Evolutionary conservation across 495 filamentous ascomycete genomes (phyloP).

Genomic region (Aspergillus ostianus): DNA sequence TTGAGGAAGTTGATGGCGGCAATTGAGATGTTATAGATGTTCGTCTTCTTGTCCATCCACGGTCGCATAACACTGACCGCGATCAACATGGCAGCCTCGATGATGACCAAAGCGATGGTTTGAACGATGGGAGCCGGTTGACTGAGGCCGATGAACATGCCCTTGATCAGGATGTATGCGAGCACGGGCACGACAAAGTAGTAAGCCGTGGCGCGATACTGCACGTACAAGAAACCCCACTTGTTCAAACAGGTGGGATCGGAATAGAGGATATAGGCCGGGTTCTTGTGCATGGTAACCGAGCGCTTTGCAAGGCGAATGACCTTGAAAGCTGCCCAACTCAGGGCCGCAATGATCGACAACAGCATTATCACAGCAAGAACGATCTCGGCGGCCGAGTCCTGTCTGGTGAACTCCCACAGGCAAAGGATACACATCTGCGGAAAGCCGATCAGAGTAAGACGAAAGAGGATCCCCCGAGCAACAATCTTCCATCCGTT

Average conservation of each 20-base stretch:
- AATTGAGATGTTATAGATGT: slow-evolving; percentile 94
- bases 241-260: slow-evolving; percentile 92
- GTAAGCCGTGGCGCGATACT: slow-evolving; percentile 94
- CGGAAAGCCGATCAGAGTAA: slow-evolving; percentile 88
- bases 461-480: slow-evolving; percentile 88
- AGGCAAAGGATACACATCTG: slow-evolving; percentile 89
- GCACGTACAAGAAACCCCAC: slow-evolving; percentile 98
- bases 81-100: slow-evolving; percentile 82
- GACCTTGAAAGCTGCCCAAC: slow-evolving; percentile 87
- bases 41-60: slow-evolving; percentile 99
- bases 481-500: slow-evolving; percentile 84
- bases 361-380: slow-evolving; percentile 88
- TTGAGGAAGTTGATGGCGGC: slow-evolving; percentile 88
- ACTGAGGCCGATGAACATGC: slow-evolving; percentile 84
- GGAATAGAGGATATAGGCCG: slow-evolving; percentile 95
- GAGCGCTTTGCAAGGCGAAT: slow-evolving; percentile 85
- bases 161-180: slow-evolving; percentile 77
- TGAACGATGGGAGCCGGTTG: slow-evolving; percentile 75
- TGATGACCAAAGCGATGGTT: slow-evolving; percentile 78
- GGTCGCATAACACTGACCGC: slow-evolving; percentile 77
- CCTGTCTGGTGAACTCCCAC: slow-evolving; percentile 86
- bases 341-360: slow-evolving; percentile 74
- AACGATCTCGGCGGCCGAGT: slow-evolving; percentile 85
- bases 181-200: slow-evolving; percentile 91
- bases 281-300: slow-evolving; percentile 89